These are phyloP conservation scores for Kodamaea nitidulidarum DNA, from an alignment of 805 yeast species.

Conservation along the genomic window DNA sequence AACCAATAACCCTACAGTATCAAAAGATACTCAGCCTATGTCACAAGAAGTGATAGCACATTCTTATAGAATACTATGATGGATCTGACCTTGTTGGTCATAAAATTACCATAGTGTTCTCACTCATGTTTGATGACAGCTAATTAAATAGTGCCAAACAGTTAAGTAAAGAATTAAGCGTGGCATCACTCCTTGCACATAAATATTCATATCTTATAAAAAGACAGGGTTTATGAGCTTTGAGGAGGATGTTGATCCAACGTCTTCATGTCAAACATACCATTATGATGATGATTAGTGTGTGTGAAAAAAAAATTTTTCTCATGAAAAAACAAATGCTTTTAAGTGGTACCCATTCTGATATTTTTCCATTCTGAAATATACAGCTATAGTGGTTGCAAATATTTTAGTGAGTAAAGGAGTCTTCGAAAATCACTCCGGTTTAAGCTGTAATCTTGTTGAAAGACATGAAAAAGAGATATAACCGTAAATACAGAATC, in stretches of 20 bases:
- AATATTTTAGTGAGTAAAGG: background rate
- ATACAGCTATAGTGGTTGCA: background rate
- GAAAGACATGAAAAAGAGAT: too few species aligned
- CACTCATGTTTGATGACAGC: background rate
- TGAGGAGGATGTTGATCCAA: conserved; percentile 19
- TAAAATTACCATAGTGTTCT: background rate
- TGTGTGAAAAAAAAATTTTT: conserved; percentile 7
- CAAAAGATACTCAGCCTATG: conserved; percentile 24
- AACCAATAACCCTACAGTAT: conserved; percentile 21
- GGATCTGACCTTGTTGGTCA: background rate
- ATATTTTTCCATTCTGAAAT: background rate
- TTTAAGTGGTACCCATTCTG: background rate
- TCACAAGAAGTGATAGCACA: conserved; percentile 20
- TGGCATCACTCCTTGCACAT: conserved; percentile 18
- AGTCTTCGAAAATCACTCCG: too few species aligned
- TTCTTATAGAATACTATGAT: conserved; percentile 6
- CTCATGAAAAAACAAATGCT: background rate
- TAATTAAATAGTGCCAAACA: conserved; percentile 1
- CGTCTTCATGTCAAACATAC: conserved; percentile 14
- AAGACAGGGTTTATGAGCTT: conserved; percentile 10
- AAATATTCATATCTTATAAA: conserved; percentile 9
- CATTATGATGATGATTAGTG: conserved; percentile 12
- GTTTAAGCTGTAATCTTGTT: too few species aligned
- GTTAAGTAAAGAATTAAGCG: conserved; percentile 6
- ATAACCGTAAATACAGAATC: too few species aligned